Conservation (phyloP, 257 asterid species). For the Schizonepeta tenuifolia region DNA sequence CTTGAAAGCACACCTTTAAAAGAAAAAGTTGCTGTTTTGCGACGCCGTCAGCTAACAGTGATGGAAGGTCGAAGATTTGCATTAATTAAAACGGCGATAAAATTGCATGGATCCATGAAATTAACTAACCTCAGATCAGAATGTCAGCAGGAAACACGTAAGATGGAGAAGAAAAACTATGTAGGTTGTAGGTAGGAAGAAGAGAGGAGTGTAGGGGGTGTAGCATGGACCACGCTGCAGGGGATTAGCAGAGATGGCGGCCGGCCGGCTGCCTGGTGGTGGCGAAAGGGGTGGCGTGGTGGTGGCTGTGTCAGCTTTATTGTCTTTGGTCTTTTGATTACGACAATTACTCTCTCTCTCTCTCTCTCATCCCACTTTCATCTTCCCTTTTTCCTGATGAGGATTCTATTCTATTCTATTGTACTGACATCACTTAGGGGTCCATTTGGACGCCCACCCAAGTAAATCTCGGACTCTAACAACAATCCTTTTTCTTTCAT, state of each 20-base stretch:
- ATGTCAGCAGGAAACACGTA: neutral
- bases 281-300: conserved; percentile 29
- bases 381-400: conserved; percentile 24
- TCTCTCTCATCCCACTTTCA: conserved; percentile 37
- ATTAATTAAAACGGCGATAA: neutral
- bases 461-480: neutral
- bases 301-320: conserved; percentile 46
- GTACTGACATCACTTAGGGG: conserved; percentile 44
- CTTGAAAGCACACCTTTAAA: too few relatives aligned
- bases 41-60: neutral
- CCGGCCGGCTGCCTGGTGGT: conserved; percentile 34
- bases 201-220: neutral
- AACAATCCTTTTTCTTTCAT: neutral
- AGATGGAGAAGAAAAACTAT: neutral
- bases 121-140: conserved; percentile 37
- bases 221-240: conserved; percentile 19
- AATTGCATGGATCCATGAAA: conserved; percentile 33
- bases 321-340: conserved; percentile 36
- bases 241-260: conserved; percentile 14
- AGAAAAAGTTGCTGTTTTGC: neutral
- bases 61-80: neutral
- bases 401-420: conserved; percentile 34
- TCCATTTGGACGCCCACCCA: conserved; percentile 39
- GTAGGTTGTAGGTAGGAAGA: conserved; percentile 20
- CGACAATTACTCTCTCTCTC: conserved; percentile 28